A percentile compares a stretch with the other conserved stretches of the same genome.
phyloP scores from a whole-genome alignment of 2,329 filamentous ascomycete species.

The Stachybotrys elegans region DNA sequence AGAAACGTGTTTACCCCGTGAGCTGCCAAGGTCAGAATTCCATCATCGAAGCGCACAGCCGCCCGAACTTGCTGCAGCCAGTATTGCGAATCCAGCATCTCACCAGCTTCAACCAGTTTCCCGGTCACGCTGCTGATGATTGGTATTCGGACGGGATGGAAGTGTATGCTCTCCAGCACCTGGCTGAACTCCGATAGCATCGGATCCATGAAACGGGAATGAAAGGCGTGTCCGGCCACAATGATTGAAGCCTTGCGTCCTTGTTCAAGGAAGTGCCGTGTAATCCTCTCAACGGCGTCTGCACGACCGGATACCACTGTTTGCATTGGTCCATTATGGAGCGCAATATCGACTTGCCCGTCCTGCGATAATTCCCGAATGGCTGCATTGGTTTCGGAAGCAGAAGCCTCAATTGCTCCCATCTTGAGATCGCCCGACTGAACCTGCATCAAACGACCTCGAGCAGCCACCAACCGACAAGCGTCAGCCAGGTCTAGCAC shows the following conservation, averaged over 20 bases:
- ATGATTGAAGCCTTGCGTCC: slow-evolving; percentile 39
- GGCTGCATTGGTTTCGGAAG: slow-evolving; percentile 34
- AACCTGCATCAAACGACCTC: slow-evolving; percentile 39
- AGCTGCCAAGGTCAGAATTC: slow-evolving; percentile 15
- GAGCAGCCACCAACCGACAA: slow-evolving; percentile 23
- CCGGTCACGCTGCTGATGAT: slow-evolving; percentile 63
- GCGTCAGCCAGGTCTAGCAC: slow-evolving; percentile 23
- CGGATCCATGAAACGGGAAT: slow-evolving; percentile 44
- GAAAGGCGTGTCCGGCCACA: slow-evolving; percentile 45
- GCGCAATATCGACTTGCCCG: slow-evolving; percentile 50
- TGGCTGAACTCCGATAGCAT: slow-evolving; percentile 53
- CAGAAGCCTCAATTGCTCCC: slow-evolving; percentile 25
- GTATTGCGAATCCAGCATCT: slow-evolving; percentile 50
- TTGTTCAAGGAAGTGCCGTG: slow-evolving; percentile 25
- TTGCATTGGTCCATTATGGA: slow-evolving; percentile 69
- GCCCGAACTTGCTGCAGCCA: slow-evolving; percentile 56
- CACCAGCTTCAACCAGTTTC: slow-evolving; percentile 43
- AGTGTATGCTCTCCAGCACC: slow-evolving; percentile 32
- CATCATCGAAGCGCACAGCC: slow-evolving; percentile 54
- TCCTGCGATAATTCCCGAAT: slow-evolving; percentile 14
- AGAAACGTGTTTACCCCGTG: slow-evolving; percentile 21
- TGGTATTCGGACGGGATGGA: slow-evolving; percentile 38
- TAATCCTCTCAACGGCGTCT: slow-evolving; percentile 36
- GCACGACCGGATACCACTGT: slow-evolving; percentile 57
- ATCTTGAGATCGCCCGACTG: slow-evolving; percentile 31